Evolutionary conservation across 2,329 filamentous ascomycete genomes (phyloP).

Genomic region (Uncinocarpus reesii): DNA sequence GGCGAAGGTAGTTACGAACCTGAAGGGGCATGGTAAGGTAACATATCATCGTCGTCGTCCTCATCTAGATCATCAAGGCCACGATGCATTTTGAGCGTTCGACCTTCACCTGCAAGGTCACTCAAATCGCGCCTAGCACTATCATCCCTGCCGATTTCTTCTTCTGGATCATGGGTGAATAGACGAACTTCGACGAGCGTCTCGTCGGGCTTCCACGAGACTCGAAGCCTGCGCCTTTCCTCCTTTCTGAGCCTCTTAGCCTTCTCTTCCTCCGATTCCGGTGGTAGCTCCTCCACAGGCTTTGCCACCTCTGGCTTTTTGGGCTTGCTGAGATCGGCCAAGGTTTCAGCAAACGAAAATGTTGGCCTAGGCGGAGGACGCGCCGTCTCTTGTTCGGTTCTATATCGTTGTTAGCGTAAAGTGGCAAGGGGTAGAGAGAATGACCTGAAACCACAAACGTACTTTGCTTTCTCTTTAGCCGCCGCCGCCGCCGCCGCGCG

Average conservation of each 20-base stretch:
- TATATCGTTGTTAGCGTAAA: background rate
- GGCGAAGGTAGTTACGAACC: conserved; percentile 23
- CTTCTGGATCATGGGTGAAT: conserved; percentile 54
- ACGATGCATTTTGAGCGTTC: conserved; percentile 42
- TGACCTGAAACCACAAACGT: conserved; percentile 11
- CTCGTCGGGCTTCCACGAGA: conserved; percentile 50
- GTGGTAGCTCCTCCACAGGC: conserved; percentile 42
- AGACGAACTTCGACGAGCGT: conserved; percentile 47
- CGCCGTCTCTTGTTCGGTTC: conserved; percentile 25
- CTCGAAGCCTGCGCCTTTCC: conserved; percentile 49
- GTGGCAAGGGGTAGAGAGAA: conserved; percentile 15
- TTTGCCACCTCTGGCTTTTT: conserved; percentile 46
- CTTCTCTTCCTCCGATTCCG: conserved; percentile 52
- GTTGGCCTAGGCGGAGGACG: conserved; percentile 30
- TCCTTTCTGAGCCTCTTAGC: conserved; percentile 52
- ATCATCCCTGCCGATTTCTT: conserved; percentile 50
- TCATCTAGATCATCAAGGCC: conserved; percentile 51
- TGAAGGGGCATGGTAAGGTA: conserved; percentile 27
- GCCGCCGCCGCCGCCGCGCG: conserved; percentile 36
- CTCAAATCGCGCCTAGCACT: conserved; percentile 49
- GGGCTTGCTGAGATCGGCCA: conserved; percentile 46
- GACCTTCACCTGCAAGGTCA: conserved; percentile 49
- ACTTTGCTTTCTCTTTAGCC: conserved; percentile 29
- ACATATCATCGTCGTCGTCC: conserved; percentile 43
- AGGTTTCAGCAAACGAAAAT: conserved; percentile 41